Evolutionary conservation across 306 rosid species (phyloP).

Genomic region (Citrullus mucosospermus): DNA sequence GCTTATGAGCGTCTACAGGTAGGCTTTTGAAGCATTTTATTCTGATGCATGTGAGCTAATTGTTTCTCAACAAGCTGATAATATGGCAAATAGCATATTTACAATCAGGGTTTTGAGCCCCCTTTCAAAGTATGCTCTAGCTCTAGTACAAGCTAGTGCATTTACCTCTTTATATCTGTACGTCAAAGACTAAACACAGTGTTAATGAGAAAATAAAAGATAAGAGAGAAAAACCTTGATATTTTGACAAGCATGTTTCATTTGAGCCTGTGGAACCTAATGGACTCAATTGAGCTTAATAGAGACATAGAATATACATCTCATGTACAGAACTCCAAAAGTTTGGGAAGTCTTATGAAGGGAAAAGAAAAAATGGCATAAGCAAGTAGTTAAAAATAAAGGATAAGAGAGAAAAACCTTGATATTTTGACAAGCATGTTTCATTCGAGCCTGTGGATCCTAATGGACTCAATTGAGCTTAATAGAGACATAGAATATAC

Average conservation of each 20-base stretch:
- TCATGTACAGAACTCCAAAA: neutral
- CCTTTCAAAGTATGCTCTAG: neutral
- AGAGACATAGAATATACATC: neutral
- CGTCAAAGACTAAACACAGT: neutral
- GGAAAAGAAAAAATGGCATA: neutral
- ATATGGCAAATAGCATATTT: neutral
- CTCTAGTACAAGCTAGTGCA: neutral
- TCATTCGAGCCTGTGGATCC: neutral
- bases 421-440: neutral
- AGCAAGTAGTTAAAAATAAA: neutral
- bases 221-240: neutral
- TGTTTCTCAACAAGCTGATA: neutral
- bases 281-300: neutral
- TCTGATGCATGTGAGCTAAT: neutral
- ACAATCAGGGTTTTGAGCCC: neutral
- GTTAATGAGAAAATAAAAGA: neutral
- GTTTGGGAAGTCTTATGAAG: neutral
- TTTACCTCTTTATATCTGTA: neutral
- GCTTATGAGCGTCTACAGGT: constrained; percentile 99
- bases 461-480: neutral
- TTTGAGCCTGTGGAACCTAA: neutral
- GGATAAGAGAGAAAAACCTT: neutral
- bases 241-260: neutral
- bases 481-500: neutral
- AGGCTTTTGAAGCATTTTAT: constrained; percentile 6